Evolutionary conservation across 1,284 basidiomycete genomes (phyloP).

Genomic region (Cronartium quercuum): DNA sequence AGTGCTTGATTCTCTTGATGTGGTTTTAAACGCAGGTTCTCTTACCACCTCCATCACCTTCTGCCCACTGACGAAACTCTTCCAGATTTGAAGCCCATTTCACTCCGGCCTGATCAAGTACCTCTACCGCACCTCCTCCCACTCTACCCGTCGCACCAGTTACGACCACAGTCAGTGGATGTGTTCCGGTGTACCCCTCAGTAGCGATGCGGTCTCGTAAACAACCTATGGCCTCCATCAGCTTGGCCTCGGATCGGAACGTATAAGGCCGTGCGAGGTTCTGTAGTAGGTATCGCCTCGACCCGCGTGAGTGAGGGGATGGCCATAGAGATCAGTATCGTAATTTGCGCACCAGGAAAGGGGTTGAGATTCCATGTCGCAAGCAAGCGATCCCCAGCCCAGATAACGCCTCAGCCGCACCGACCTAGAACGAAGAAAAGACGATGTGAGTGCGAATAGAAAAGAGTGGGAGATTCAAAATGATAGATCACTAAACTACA

Average conservation of each 20-base stretch:
- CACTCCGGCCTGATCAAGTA: conserved; percentile 65
- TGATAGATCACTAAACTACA: conserved; percentile 73
- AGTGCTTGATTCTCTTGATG: no score
- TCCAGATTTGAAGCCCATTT: conserved; percentile 56
- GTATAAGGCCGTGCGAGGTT: conserved; percentile 74
- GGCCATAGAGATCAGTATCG: not conserved
- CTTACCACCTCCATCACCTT: not conserved
- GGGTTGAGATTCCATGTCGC: conserved; percentile 68
- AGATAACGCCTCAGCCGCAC: conserved; percentile 70
- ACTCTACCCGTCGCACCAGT: conserved; percentile 73
- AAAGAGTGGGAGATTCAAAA: not conserved
- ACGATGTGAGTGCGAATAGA: not conserved
- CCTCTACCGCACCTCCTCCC: conserved; percentile 64
- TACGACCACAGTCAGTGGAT: conserved; percentile 69
- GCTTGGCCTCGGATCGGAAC: conserved; percentile 58
- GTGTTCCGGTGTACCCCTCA: conserved; percentile 62
- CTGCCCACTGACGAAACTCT: conserved; percentile 54
- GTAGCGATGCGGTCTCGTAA: conserved; percentile 59
- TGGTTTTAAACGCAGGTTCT: not conserved
- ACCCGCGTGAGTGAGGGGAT: not conserved
- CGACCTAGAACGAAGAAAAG: conserved; percentile 58
- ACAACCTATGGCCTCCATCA: conserved; percentile 58
- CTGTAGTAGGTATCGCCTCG: conserved; percentile 49
- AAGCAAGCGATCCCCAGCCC: conserved; percentile 71
- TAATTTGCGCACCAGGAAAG: conserved; percentile 62